These are phyloP conservation scores for Krasilnikovozyma curviuscula DNA, from an alignment of 768 basidiomycete species.

Conservation along the genomic window DNA sequence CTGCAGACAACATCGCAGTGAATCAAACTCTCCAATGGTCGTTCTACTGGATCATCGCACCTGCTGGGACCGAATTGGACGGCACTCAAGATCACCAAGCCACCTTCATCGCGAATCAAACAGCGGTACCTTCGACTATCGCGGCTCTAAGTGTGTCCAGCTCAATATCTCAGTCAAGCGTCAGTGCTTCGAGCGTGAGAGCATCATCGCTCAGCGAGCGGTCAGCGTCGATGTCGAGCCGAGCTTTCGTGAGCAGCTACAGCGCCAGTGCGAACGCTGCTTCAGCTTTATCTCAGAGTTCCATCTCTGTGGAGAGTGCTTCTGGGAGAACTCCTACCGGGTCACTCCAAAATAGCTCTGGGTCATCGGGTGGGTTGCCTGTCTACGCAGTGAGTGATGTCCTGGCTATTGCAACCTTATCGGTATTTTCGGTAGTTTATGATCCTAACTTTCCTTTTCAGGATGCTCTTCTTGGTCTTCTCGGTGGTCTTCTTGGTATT, in stretches of 20 bases:
- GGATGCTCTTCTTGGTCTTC: conserved; percentile 9
- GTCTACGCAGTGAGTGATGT: conserved; percentile 5
- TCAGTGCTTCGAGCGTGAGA: not conserved
- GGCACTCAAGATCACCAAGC: conserved; percentile 4
- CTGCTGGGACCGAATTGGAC: not conserved
- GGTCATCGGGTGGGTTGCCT: not conserved
- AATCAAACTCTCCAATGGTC: not conserved
- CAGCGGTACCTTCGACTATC: conserved; percentile 2
- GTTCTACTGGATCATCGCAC: conserved; percentile 7
- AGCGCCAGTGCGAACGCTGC: not conserved
- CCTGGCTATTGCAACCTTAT: not conserved
- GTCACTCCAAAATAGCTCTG: not conserved
- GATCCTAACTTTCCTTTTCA: not conserved
- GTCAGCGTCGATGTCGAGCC: no score
- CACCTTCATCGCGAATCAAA: conserved; percentile 8
- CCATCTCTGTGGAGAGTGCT: no score
- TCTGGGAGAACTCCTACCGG: not conserved
- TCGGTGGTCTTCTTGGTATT: conserved; percentile 8
- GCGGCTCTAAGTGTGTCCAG: not conserved
- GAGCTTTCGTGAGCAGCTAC: no score
- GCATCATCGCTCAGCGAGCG: no score
- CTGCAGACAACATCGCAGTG: not conserved
- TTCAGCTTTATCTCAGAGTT: no score
- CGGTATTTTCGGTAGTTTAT: not conserved
- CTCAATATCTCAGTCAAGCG: not conserved